Evolutionary conservation across 257 asterid genomes (phyloP), one percentile per base, ranked within the genome.

Genomic region (Primulina huaijiensis): DNA sequence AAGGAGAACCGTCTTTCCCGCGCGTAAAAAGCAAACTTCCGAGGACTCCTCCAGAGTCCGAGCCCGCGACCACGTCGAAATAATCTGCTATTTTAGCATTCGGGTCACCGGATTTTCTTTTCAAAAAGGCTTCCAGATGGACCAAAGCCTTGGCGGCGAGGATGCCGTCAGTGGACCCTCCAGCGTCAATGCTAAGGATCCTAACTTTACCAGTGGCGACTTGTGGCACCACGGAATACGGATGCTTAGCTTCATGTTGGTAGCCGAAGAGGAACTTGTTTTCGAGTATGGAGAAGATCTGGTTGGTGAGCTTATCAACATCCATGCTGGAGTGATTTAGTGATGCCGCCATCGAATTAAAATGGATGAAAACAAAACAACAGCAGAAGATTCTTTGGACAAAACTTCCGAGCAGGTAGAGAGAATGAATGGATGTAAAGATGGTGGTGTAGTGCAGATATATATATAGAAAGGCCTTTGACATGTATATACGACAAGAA

Each of bases 271-370:
- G 90, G 84, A 91, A 91, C 14, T 91, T 91, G 82, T 86, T 91
- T 60, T 91, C 97, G 0, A 91, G 96, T 58, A 91, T 87, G 52
- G 97, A 84, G 83, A 91, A 91, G 25, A 91, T 91, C 70, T 91
- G 87, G 65, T 75, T 80, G 27, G 93, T 84, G 38, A 87, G 86
- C 46, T 80, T 77, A 71, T 85, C 88, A 12, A 65, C 79, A 6
- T 77, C 86, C 62, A 74, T 43, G 69, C 72, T 77, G 5, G 55
- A 46, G 19, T 46, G 55, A 46, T 46, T 46, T 46, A 19, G 55
- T 46, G 55, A 46, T 14, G 2, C 55, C 55, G 55, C 55, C 55
- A 46, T 46, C 3, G 52, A 40, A n/a, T n/a, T n/a, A n/a, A 40
- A 11, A 2, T 17, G 46, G 46, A 38, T 8, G 46, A 9, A 38